Evolutionary conservation across 2,329 filamentous ascomycete species (phyloP).

Genomic region (Sclerotinia borealis): DNA sequence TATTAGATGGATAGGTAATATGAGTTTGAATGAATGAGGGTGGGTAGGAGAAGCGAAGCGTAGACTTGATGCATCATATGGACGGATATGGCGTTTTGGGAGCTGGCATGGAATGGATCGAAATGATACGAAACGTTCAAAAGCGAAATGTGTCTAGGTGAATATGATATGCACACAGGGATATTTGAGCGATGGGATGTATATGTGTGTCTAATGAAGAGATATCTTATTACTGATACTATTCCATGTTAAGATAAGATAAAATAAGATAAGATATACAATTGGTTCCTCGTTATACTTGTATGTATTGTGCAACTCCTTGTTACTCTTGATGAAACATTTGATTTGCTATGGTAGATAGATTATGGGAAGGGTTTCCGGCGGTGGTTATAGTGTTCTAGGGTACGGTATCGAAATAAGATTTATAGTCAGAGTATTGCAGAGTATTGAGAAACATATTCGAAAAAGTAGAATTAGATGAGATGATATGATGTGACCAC

Average conservation of each 20-base stretch:
- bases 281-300: not conserved
- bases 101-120: not conserved
- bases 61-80: constrained; percentile 6
- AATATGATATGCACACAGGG: not conserved
- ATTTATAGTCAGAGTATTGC: not conserved
- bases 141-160: constrained; percentile 4
- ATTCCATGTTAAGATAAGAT: no score
- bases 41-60: not conserved
- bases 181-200: not conserved
- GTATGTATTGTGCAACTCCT: not conserved
- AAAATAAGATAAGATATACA: not conserved
- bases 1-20: constrained; percentile 2
- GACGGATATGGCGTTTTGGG: constrained; percentile 3
- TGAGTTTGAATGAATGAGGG: not conserved
- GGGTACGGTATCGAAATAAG: not conserved
- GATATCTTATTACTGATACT: not conserved
- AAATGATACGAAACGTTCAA: no score
- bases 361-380: not conserved
- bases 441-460: no score
- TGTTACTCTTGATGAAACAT: not conserved
- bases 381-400: not conserved
- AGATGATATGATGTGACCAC: no score
- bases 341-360: no score
- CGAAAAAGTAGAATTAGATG: no score
- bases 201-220: not conserved